Evolutionary conservation across 306 rosid species (phyloP).

Genomic region (Fragaria iinumae): DNA sequence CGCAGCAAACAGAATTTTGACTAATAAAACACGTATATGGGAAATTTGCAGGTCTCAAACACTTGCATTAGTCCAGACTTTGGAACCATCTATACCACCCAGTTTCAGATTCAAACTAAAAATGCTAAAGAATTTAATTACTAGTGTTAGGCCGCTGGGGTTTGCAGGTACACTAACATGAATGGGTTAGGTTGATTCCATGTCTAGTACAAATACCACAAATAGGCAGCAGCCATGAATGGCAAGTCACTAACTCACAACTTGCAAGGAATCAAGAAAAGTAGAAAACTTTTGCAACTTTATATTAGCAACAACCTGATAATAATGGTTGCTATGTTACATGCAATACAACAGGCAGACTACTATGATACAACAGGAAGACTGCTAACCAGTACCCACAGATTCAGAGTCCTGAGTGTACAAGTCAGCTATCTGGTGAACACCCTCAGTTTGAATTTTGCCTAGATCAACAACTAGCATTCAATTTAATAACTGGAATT

Average conservation of each 20-base stretch:
- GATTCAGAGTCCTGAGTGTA: not conserved
- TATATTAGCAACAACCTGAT: not conserved
- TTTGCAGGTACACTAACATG: not conserved
- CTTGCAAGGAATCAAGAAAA: not conserved
- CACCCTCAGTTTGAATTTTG: not conserved
- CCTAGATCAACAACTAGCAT: not conserved
- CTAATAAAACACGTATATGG: not conserved
- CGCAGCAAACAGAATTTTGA: not conserved
- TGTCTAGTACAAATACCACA: not conserved
- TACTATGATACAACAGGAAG: slow-evolving; percentile 10
- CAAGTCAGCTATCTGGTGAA: not conserved
- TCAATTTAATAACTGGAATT: slow-evolving; percentile 1
- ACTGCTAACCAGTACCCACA: not conserved
- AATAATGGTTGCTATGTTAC: not conserved
- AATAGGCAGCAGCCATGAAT: too few species aligned
- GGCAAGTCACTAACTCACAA: not conserved
- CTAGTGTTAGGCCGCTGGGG: not conserved
- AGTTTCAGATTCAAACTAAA: not conserved
- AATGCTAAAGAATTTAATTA: not conserved
- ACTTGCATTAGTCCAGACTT: not conserved
- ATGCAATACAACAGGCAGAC: slow-evolving; percentile 10
- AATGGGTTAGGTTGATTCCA: not conserved
- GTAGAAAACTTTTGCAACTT: not conserved
- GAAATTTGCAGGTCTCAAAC: not conserved
- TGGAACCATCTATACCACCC: not conserved